Base-by-base conservation (phyloP, 2,329 filamentous ascomycete genomes). In the Fusarium torreyae region DNA sequence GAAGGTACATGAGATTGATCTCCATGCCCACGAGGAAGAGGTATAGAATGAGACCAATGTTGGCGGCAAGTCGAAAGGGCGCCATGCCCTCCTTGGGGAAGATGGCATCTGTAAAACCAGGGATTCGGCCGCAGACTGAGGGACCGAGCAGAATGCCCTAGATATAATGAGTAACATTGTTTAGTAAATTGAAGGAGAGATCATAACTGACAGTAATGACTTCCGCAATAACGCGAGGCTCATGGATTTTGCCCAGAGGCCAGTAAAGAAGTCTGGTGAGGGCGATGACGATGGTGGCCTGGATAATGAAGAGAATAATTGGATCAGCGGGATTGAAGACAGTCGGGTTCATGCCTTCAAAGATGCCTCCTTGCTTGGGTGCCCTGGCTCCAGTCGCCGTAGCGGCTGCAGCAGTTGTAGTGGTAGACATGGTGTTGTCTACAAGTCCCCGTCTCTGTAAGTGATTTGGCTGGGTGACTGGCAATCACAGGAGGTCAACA, bases 21-120 rank as follows among this genome's bases (percentile, higher is more conserved):
- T 97, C 94, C 5, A 97, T 84, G 2, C 93, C 94, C n/a, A 97
- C 93, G 60, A 97, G 84, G 79, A 97, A 97, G 28, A 97, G 83
- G 77, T 95, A 97, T 10, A 97, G 84, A 17, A 96, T 88, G 53
- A 97, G 83, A 11, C 94, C 94, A 7, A 97, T 81, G 74, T 96
- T 97, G 51, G 94, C 93, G 45, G 92, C 92, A 58, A 94, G 86
- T 70, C 84, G 90, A 53, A 97, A 83, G 54, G 90, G 89, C 4
- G 92, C 90, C 78, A 96, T 92, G 5, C 92, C 94, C 1, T 82
- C 87, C 0, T 82, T 75, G 1, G 94, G 93, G 75, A 97, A 97
- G 69, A 97, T 94, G 64, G 90, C 83, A 6, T 83, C 79, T 43
- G 87, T 85, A 81, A 97, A 97, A 39, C 90, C 89, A 3, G 93